A percentile compares a stretch with the other conserved stretches of the same genome.
Conservation (phyloP, 345 rosid species). For the Psidium guajava region DNA sequence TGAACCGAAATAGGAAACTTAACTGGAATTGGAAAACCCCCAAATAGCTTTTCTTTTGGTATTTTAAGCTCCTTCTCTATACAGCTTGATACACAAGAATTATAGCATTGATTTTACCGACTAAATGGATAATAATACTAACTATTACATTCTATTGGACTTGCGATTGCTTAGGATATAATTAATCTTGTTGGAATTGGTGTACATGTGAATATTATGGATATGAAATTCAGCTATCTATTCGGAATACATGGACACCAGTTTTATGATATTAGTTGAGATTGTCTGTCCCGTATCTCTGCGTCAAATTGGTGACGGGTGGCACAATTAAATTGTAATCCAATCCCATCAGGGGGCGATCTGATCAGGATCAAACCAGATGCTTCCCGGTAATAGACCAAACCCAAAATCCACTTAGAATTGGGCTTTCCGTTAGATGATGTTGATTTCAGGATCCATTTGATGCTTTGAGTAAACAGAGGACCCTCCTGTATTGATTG, state of each 20-base stretch:
- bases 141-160: background rate
- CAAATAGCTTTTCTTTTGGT: too few species aligned
- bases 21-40: too few species aligned
- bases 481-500: background rate
- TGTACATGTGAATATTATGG: background rate
- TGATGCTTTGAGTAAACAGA: background rate
- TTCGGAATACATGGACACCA: background rate
- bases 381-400: background rate
- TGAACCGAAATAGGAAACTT: too few species aligned
- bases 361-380: background rate
- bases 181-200: background rate
- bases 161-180: background rate
- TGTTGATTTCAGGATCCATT: background rate
- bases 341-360: background rate
- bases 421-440: background rate
- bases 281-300: background rate
- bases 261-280: background rate
- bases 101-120: too few species aligned
- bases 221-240: background rate
- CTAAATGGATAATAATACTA: too few species aligned
- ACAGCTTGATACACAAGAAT: too few species aligned
- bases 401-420: background rate
- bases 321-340: background rate
- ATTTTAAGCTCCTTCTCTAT: too few species aligned
- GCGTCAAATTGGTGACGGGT: background rate